Evolutionary conservation across 2,329 filamentous ascomycete species (phyloP), one percentile per base, ranked within the genome.

Genomic region (Pseudogymnoascus sp.): DNA sequence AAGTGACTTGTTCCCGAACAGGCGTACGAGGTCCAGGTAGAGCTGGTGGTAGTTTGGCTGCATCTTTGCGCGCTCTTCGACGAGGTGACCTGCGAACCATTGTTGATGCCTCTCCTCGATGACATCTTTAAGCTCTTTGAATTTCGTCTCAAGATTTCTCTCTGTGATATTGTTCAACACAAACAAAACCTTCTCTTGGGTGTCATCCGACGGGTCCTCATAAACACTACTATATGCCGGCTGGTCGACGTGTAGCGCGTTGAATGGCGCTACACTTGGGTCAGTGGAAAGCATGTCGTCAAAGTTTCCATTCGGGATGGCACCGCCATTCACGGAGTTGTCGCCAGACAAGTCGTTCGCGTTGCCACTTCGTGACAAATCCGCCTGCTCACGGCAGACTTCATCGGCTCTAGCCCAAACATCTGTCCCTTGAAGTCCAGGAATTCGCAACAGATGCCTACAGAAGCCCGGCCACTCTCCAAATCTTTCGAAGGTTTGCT

Each of bases 381-480:
- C 85, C 62, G 86, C 83, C 64, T 86, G 81, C 61, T 89, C 85
- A 22, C 84, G 85, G 24, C 95, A 82, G 10, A 93, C 88, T 66
- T 95, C 90, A 70, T 95, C 87, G 0, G 91, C 91, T 71, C 89
- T 91, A 66, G 86, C 86, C 78, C 85, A 92, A 14, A 93, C 90
- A 65, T 96, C 91, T 0, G 93, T 96, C 5, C 89, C 89, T 68
- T 90, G 89, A 19, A 99, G 82, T 41, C 86, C 89, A 0, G 89
- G 88, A 40, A 96, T 91, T 66, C 91, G 88, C 22, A 96, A 77
- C 5, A 99, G 83, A 66, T 95, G 86, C 65, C 89, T 88, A 74
- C 93, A 98, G 70, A 97, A 96, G 1, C 90, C 90, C n/a, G 92
- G 91, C 95, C 95, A 99, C 72, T 99, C 95, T 4, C 86, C 83